Evolutionary conservation across 73 alveolate species (phyloP).

Genomic region (Uronychia binucleata): DNA sequence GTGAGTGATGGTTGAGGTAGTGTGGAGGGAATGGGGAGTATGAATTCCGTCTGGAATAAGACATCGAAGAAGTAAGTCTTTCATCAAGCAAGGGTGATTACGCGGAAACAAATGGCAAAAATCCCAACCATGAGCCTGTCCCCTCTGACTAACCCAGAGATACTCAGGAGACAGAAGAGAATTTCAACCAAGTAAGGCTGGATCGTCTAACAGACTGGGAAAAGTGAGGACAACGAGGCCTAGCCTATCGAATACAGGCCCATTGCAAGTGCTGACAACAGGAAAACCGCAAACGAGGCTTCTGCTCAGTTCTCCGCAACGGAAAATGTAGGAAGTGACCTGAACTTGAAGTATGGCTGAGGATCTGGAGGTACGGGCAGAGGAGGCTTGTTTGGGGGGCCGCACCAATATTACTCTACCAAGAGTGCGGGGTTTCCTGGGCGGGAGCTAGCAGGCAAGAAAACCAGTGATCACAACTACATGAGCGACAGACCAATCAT

Average conservation of each 20-base stretch:
- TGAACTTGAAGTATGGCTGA: not conserved
- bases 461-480: not conserved
- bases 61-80: not conserved
- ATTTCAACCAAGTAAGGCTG: not conserved
- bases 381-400: too few relatives aligned
- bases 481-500: not conserved
- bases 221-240: too few relatives aligned
- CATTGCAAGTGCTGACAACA: too few relatives aligned
- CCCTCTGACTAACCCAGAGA: too few relatives aligned
- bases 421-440: not conserved
- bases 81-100: not conserved
- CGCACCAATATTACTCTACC: not conserved
- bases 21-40: not conserved
- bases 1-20: slow-evolving; percentile 3
- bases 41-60: not conserved
- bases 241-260: too few relatives aligned
- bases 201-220: not conserved
- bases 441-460: not conserved
- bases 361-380: not conserved
- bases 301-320: not conserved
- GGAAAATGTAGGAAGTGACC: not conserved
- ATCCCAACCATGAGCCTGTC: too few relatives aligned
- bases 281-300: not conserved
- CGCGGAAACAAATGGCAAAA: not conserved
- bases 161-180: not conserved